Base-by-base conservation (phyloP, 441 rosid species). In the Daphne laureola region DNA sequence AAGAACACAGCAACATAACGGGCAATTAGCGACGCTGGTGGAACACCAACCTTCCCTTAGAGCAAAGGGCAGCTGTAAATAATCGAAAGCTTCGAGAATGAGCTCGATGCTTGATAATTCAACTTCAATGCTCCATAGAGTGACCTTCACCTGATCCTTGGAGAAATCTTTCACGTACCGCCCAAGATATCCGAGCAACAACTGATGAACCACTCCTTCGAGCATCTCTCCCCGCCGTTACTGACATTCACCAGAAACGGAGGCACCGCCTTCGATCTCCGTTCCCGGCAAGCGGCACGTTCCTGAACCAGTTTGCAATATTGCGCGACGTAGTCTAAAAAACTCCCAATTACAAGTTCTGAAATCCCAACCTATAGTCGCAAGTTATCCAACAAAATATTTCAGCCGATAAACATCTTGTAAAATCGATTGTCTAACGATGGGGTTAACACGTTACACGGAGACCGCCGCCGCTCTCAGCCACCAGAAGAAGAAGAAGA, bases 31-130 rank as follows among this genome's bases (percentile, higher is more conserved):
- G 44, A 11, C 25, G 27, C 42, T 6, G 48, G 15, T 49, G 9
- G 12, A 14, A 42, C 27, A 16, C 14, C 45, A 67, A 81, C 95
- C 96, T 66, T 82, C 84, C 68, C 82, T 84, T 27, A 91, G 77
- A 53, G 93, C 80, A 27, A 88, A 78, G 8, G 98, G 96, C 40
- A 88, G 65, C 72, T 78, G 95, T 52, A 91, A 81, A 73, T 83
- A 86, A 66, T 91, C 98, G 46, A 91, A 91, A 53, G 98, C 95
- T 61, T 88, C 95, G n/a, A 84, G 89, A 71, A 79, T 82, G 27
- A 91, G 82, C 16, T 91, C 87, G 45, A 86, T 87, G 65, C 84
- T 83, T 76, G 88, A 86, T 76, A 91, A 53, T 48, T 84, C 55
- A 12, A 91, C 87, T 70, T 86, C 95, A 55, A 75, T 67, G 35